Evolutionary conservation across 1,284 basidiomycete genomes (phyloP).

Genomic region (Mycosarcoma maydis): DNA sequence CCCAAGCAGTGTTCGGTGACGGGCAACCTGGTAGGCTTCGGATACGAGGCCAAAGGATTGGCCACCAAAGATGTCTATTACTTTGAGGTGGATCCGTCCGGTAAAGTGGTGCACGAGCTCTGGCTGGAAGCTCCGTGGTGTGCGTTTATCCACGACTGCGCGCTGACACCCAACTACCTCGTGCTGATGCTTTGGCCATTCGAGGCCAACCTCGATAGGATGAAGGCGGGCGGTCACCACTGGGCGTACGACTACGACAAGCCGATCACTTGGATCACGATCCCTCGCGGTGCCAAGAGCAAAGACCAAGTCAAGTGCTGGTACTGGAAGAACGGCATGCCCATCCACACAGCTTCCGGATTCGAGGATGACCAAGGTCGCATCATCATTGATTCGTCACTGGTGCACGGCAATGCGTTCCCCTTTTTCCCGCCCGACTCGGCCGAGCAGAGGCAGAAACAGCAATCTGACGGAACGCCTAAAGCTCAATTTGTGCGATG

Average conservation of each 20-base stretch:
- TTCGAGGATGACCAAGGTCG: conserved; percentile 25
- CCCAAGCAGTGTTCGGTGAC: conserved; percentile 41
- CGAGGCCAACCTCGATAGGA: conserved; percentile 22
- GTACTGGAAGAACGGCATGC: conserved; percentile 39
- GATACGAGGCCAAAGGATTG: conserved; percentile 40
- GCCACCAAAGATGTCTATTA: conserved; percentile 43
- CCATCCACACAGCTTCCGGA: conserved; percentile 26
- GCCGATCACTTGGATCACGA: conserved; percentile 32
- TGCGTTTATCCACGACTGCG: conserved; percentile 34
- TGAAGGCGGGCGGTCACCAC: conserved; percentile 31
- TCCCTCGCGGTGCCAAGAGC: conserved; percentile 33
- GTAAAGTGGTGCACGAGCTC: conserved; percentile 36
- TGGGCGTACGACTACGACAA: conserved; percentile 33
- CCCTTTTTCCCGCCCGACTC: conserved; percentile 34
- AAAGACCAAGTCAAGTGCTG: conserved; percentile 37
- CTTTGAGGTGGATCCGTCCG: conserved; percentile 26
- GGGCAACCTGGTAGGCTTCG: conserved; percentile 39
- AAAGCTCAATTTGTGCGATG: conserved; percentile 29
- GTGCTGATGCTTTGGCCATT: conserved; percentile 31
- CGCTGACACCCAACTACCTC: conserved; percentile 31
- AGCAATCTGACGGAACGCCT: conserved; percentile 19
- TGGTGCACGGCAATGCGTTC: conserved; percentile 30
- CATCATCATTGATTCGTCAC: conserved; percentile 31
- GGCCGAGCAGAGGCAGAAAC: conserved; percentile 19
- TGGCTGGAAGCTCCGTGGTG: conserved; percentile 35